These are phyloP conservation scores for Eutrema salsugineum DNA, from an alignment of 441 rosid species.

Conservation along the genomic window DNA sequence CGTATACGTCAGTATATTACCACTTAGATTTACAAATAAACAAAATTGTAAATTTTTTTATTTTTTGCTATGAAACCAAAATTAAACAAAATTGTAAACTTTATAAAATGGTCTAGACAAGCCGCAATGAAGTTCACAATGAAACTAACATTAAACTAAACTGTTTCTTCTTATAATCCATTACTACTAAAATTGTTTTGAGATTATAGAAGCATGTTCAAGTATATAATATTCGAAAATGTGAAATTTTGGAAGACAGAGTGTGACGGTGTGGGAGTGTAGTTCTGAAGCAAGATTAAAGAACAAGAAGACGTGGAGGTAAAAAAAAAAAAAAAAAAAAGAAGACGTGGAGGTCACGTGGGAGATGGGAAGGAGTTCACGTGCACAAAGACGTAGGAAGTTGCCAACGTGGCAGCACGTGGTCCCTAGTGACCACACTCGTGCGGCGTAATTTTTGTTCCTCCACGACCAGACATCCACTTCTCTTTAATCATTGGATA, in stretches of 20 bases:
- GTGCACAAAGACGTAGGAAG: constrained; percentile 15
- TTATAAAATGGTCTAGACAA: not conserved
- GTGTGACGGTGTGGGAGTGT: not conserved
- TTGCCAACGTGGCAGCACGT: constrained; percentile 20
- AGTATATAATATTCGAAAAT: not conserved
- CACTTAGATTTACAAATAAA: too few relatives aligned
- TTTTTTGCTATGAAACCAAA: too few relatives aligned
- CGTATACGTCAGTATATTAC: too few relatives aligned
- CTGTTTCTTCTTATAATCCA: not conserved
- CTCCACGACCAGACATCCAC: constrained; percentile 32
- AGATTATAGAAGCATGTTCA: not conserved
- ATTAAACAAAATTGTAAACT: too few relatives aligned
- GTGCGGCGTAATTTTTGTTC: constrained; percentile 34
- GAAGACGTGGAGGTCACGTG: constrained; percentile 21
- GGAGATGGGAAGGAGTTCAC: constrained; percentile 16
- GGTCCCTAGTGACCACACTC: constrained; percentile 27
- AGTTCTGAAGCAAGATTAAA: not conserved
- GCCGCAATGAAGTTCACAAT: not conserved
- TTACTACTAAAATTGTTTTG: not conserved
- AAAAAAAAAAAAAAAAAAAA: too few relatives aligned
- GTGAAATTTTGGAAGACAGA: not conserved
- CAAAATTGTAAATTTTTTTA: too few relatives aligned
- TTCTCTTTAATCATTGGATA: constrained; percentile 35
- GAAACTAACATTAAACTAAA: not conserved
- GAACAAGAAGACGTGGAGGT: constrained; percentile 7